Evolutionary conservation across 148 eudicot species (phyloP).

Genomic region (Persicaria maculosa): DNA sequence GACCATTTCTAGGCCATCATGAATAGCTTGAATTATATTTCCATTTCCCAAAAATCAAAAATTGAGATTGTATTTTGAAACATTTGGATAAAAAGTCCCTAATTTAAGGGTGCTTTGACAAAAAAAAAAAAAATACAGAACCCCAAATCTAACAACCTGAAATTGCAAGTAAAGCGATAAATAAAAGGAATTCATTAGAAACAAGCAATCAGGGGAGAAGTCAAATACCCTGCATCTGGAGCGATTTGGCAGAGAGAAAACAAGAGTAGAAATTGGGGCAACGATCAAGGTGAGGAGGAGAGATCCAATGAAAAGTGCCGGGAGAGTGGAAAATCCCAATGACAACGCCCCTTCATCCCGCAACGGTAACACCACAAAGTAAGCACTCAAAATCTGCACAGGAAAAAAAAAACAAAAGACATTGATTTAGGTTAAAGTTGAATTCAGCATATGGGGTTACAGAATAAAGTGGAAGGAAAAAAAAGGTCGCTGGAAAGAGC

Average conservation of each 20-base stretch:
- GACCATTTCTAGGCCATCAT: no score
- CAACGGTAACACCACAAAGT: conserved; percentile 81
- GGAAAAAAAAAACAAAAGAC: not conserved
- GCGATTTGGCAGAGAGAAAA: conserved; percentile 71
- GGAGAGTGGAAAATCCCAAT: conserved; percentile 68
- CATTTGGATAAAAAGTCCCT: no score
- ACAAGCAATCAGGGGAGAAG: not conserved
- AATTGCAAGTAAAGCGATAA: not conserved
- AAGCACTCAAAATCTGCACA: conserved; percentile 80
- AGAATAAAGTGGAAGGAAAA: not conserved
- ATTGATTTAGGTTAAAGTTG: not conserved
- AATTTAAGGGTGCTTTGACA: not conserved
- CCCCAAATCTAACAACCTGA: not conserved
- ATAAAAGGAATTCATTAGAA: not conserved
- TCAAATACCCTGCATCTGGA: conserved; percentile 57
- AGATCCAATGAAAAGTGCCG: conserved; percentile 72
- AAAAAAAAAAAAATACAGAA: not conserved
- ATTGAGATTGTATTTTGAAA: no score
- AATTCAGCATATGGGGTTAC: not conserved
- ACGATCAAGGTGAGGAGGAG: conserved; percentile 75
- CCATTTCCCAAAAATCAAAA: no score
- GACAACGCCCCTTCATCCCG: conserved; percentile 97
- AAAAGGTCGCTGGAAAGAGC: no score
- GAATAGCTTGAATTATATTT: no score
- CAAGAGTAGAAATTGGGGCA: conserved; percentile 73